Evolutionary conservation across 2,329 filamentous ascomycete genomes (phyloP).

Genomic region (Nothopassalora personata): DNA sequence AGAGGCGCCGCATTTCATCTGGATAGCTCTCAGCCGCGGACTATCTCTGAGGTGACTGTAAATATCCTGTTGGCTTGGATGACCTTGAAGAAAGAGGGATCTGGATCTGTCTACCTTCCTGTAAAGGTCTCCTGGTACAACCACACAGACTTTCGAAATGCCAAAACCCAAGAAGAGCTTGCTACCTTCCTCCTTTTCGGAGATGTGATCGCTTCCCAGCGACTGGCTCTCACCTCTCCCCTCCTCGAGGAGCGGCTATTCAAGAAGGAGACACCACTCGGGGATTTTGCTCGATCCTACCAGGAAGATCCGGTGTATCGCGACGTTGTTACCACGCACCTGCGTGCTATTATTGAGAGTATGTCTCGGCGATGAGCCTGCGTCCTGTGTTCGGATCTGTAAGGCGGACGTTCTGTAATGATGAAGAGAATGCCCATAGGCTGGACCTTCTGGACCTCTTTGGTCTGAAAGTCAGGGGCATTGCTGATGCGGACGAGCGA

Average conservation of each 20-base stretch:
- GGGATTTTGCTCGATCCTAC: slow-evolving; percentile 9
- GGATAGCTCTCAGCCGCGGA: neutral
- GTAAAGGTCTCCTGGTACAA: slow-evolving; percentile 3
- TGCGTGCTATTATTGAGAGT: slow-evolving; percentile 9
- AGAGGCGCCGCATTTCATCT: slow-evolving; percentile 7
- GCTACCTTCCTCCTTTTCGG: neutral
- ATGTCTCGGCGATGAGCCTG: slow-evolving; percentile 11
- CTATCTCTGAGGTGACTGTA: slow-evolving; percentile 12
- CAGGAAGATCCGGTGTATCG: slow-evolving; percentile 4
- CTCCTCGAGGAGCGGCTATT: neutral
- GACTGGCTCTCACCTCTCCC: neutral
- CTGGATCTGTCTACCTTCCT: neutral
- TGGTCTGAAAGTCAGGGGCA: slow-evolving; percentile 6
- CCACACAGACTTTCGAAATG: neutral
- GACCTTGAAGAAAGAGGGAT: slow-evolving; percentile 10
- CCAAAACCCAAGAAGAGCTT: neutral
- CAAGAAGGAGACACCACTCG: neutral
- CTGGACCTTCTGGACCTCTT: slow-evolving; percentile 11
- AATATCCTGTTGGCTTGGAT: slow-evolving; percentile 15
- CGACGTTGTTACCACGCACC: slow-evolving; percentile 2
- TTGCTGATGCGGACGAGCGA: neutral
- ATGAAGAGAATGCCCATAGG: slow-evolving; percentile 4
- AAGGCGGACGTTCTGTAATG: slow-evolving; percentile 13
- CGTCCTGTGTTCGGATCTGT: slow-evolving; percentile 15
- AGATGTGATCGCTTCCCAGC: neutral